Base-by-base conservation (phyloP, 148 eudicot species). In the Spergularia bocconei region DNA sequence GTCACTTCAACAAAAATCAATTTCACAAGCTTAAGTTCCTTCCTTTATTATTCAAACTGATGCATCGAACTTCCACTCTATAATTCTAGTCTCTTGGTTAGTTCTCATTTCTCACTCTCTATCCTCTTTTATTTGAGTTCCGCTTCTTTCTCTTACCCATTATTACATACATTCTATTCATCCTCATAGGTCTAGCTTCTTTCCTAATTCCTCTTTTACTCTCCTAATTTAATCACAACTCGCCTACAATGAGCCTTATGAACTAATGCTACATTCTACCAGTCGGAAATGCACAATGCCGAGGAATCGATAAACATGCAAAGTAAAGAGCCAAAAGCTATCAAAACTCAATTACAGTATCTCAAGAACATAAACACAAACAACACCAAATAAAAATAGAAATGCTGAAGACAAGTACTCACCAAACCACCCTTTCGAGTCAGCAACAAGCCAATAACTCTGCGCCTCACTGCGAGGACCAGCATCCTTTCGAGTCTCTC, bases 391-490 rank as follows among this genome's bases (percentile, higher is more conserved):
- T 7, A 16, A n/a, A 69, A 53, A 14, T 29, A 53, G 11, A 6
- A 44, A 44, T 29, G 36, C 36, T 1, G 6, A 15, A 52, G 44
- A 48, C 29, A 53, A 20, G 52, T 75, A 82, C 96, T 85, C 77
- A 94, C 98, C 98, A 63, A 94, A 94, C 98, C 99, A 95, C 55
- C 82, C 86, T 83, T 89, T 84, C 0, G 99, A 85, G 64, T 95
- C 99, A 73, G 97, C 97, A 82, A 92, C 99, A 73, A 78, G 82
- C 99, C 99, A 92, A 66, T 95, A 95, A 83, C 99, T 95, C 84
- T 95, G 99, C 3, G 99, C 99, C 78, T 92, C 99, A 25, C 99
- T 95, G 7, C 97, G 87, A 36, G 99, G 99, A 69, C 97, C 99
- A 0, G 97, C 99, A 60, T 92, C 97, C 77, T 90, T 95, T 60